phyloP scores from a whole-genome alignment of 805 yeast species.

The Cyberlindnera lachancei region DNA sequence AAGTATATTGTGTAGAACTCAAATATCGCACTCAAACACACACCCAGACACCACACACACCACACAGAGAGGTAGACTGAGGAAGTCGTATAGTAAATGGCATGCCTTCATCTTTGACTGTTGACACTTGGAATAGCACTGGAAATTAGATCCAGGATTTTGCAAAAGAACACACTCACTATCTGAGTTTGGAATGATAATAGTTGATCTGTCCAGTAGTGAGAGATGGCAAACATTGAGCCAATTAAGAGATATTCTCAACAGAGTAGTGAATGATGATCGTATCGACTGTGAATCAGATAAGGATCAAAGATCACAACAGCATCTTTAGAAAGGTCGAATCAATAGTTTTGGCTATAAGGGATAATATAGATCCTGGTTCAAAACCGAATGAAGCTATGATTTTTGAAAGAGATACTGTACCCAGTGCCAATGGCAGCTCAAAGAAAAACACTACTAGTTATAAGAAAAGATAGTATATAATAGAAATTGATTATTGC shows the following conservation, averaged over 20 bases:
- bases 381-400: constrained; percentile 44
- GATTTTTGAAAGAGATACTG: constrained; percentile 31
- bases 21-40: too few relatives aligned
- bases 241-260: constrained; percentile 33
- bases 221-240: constrained; percentile 38
- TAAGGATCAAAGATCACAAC: constrained; percentile 6
- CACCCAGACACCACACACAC: too few relatives aligned
- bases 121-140: too few relatives aligned
- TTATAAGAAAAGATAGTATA: too few relatives aligned
- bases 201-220: constrained; percentile 42
- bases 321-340: constrained; percentile 44
- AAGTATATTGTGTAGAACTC: too few relatives aligned
- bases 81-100: too few relatives aligned
- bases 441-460: neutral
- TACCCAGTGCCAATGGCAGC: constrained; percentile 3
- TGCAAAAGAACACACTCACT: constrained; percentile 59
- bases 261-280: constrained; percentile 2
- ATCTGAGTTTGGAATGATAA: constrained; percentile 70
- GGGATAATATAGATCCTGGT: constrained; percentile 70
- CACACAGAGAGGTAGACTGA: too few relatives aligned
- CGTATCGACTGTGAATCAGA: constrained; percentile 12
- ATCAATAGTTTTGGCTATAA: constrained; percentile 50
- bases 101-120: too few relatives aligned
- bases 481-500: too few relatives aligned
- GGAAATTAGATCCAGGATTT: constrained; percentile 76